Conservation (phyloP, 108 stramenopile genomes). For the Cyclotella choctawhatcheeana region DNA sequence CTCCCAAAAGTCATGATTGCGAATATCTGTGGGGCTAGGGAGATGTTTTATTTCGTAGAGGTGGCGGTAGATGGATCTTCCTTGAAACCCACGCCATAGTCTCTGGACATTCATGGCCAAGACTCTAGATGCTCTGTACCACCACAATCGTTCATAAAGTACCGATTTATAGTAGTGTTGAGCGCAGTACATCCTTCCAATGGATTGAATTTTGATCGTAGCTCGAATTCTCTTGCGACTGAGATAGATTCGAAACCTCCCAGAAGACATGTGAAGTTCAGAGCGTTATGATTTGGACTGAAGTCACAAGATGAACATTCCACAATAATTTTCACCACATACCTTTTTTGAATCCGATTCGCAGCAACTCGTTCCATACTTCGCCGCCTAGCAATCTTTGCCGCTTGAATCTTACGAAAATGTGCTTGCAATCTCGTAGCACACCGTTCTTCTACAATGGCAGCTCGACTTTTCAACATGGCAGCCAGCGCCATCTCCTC, state of each 20-base stretch:
- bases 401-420: slow-evolving; percentile 37
- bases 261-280: neutral
- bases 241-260: slow-evolving; percentile 23
- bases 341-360: slow-evolving; percentile 42
- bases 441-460: slow-evolving; percentile 26
- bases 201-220: slow-evolving; percentile 36
- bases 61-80: slow-evolving; percentile 17
- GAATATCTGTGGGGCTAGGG: slow-evolving; percentile 37
- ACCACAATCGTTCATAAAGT: slow-evolving; percentile 36
- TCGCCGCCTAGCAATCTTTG: neutral
- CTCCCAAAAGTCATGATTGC: slow-evolving; percentile 46
- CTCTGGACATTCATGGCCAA: slow-evolving; percentile 24
- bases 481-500: slow-evolving; percentile 14
- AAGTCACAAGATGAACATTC: no score
- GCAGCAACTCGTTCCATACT: slow-evolving; percentile 28
- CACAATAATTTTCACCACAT: no score
- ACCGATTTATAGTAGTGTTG: slow-evolving; percentile 18
- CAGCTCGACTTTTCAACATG: slow-evolving; percentile 22
- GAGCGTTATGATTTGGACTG: neutral
- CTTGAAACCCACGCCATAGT: slow-evolving; percentile 44
- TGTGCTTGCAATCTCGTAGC: slow-evolving; percentile 32
- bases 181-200: slow-evolving; percentile 23
- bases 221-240: slow-evolving; percentile 17
- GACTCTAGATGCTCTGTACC: slow-evolving; percentile 27
- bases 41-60: slow-evolving; percentile 28